A percentile compares a stretch with the other conserved stretches of the same genome.
Evolutionary conservation across 441 rosid species (phyloP).

Genomic region (Pelargonium myrrhifolium): DNA sequence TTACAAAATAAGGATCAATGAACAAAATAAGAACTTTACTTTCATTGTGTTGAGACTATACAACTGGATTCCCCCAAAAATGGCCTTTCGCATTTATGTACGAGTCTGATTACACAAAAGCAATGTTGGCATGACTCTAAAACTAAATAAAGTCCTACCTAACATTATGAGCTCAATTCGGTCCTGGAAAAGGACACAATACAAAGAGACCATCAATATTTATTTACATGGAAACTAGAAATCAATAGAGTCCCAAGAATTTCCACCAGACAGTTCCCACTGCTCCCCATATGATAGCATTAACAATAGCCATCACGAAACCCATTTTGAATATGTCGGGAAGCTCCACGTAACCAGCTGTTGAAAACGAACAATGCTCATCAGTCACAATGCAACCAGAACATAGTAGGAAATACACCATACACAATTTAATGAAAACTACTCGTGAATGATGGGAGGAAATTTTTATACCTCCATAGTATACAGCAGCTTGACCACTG

Average conservation of each 20-base stretch:
- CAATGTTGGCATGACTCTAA: not conserved
- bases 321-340: constrained; percentile 86
- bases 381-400: constrained; percentile 7
- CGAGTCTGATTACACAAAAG: not conserved
- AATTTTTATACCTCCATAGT: constrained; percentile 94
- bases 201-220: too few species aligned
- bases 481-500: constrained; percentile 96
- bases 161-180: too few species aligned
- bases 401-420: not conserved
- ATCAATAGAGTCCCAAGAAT: constrained; percentile 77
- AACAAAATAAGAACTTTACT: too few species aligned
- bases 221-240: constrained; percentile 20
- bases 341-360: constrained; percentile 86
- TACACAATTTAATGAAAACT: not conserved
- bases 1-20: too few species aligned
- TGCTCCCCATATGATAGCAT: constrained; percentile 69
- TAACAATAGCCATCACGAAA: constrained; percentile 60
- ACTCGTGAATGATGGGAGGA: too few species aligned
- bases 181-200: not conserved
- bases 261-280: constrained; percentile 94
- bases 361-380: constrained; percentile 7
- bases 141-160: too few species aligned
- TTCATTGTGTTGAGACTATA: too few species aligned
- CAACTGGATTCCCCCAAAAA: too few species aligned
- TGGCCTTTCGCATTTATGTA: too few species aligned